phyloP scores from a whole-genome alignment of 805 yeast genomes.

The Metschnikowia picachoensis region DNA sequence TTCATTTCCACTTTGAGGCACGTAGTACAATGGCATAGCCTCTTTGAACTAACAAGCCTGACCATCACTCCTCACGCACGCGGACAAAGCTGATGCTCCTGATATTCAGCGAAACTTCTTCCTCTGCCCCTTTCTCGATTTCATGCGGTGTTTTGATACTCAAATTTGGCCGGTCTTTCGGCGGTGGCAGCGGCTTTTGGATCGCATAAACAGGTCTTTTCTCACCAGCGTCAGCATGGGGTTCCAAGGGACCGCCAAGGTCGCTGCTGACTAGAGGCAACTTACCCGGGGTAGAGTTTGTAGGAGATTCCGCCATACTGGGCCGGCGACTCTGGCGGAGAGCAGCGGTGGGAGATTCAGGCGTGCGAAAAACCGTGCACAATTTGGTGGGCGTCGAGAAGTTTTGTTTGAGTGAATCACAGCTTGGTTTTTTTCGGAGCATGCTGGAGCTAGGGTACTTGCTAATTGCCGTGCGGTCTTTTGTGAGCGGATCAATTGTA shows the following conservation, averaged over 20 bases:
- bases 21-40: neutral
- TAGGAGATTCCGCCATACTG: neutral
- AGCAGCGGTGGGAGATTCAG: neutral
- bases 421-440: neutral
- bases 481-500: neutral
- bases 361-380: slow-evolving; percentile 1
- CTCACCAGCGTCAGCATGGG: neutral
- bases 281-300: neutral
- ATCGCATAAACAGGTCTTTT: slow-evolving; percentile 1
- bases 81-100: slow-evolving; percentile 18
- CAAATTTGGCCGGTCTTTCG: neutral
- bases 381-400: slow-evolving; percentile 8
- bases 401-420: slow-evolving; percentile 3
- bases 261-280: neutral
- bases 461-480: neutral
- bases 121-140: neutral
- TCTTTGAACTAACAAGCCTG: too few relatives aligned
- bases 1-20: too few relatives aligned
- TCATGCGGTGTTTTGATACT: neutral
- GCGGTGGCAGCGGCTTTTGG: neutral
- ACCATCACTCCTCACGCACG: slow-evolving; percentile 12
- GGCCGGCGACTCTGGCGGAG: slow-evolving; percentile 5
- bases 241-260: neutral
- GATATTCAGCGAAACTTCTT: slow-evolving; percentile 7
- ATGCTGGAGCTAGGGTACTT: slow-evolving; percentile 1